Conservation (phyloP, 1,139 yeast species). For the Candida gigantensis region DNA sequence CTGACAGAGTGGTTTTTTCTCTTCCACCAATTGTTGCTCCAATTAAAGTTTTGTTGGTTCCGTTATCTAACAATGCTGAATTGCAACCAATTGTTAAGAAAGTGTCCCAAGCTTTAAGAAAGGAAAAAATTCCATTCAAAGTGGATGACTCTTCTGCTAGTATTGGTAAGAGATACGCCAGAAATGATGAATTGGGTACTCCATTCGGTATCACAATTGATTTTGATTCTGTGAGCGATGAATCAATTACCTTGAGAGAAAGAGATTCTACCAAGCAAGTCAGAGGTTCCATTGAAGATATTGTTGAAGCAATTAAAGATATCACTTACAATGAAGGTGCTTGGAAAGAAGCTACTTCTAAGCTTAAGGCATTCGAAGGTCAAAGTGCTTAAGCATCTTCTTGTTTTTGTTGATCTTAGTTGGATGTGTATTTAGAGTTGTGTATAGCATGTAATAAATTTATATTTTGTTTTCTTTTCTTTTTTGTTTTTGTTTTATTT, state of each 20-base stretch:
- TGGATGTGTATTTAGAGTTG: too few relatives aligned
- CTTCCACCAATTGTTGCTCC: constrained; percentile 98
- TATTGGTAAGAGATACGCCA: constrained; percentile 97
- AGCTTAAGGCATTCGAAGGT: constrained; percentile 62
- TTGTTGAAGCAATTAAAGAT: constrained; percentile 74
- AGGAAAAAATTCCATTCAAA: constrained; percentile 88
- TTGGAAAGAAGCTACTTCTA: constrained; percentile 85
- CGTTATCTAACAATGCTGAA: constrained; percentile 82
- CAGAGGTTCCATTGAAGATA: constrained; percentile 82
- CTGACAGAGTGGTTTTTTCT: constrained; percentile 87
- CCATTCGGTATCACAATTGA: constrained; percentile 99
- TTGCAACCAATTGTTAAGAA: constrained; percentile 74
- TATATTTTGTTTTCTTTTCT: background rate
- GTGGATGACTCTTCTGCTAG: constrained; percentile 97
- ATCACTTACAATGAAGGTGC: constrained; percentile 72
- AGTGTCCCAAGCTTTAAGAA: constrained; percentile 70
- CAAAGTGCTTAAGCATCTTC: constrained; percentile 28
- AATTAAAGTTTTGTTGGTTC: constrained; percentile 93
- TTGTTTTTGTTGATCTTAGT: background rate
- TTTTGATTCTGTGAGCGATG: constrained; percentile 89
- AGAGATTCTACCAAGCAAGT: constrained; percentile 97
- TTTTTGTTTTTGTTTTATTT: background rate
- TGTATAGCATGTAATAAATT: too few relatives aligned
- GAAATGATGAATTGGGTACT: constrained; percentile 99
- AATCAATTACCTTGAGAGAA: constrained; percentile 93